These are phyloP conservation scores for Poterioochromonas sp. DNA, from an alignment of 352 stramenopile species.

Conservation along the genomic window DNA sequence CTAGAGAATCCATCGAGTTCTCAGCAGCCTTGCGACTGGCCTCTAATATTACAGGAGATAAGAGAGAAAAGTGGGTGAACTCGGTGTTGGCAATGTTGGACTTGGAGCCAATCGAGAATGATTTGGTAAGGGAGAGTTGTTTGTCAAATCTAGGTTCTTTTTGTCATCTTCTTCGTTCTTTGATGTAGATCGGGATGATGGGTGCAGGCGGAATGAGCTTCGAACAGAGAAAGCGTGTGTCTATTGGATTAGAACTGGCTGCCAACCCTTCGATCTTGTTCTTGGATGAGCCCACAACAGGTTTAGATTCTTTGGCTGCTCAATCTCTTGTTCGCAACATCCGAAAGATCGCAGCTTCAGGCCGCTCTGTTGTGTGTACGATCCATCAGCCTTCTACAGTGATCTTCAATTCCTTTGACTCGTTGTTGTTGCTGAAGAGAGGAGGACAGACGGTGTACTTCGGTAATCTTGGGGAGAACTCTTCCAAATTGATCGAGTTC, in stretches of 20 bases:
- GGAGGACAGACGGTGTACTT: conserved; percentile 76
- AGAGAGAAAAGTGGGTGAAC: conserved; percentile 39
- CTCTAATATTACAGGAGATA: conserved; percentile 19
- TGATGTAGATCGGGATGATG: conserved; percentile 49
- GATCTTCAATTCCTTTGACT: conserved; percentile 83
- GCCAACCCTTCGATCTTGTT: conserved; percentile 84
- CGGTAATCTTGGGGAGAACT: conserved; percentile 67
- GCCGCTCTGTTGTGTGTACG: conserved; percentile 70
- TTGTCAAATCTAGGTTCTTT: no score
- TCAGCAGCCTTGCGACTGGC: conserved; percentile 68
- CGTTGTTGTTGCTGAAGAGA: conserved; percentile 66
- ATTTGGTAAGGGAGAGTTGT: conserved; percentile 44
- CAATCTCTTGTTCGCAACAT: conserved; percentile 70
- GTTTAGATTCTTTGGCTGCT: conserved; percentile 63
- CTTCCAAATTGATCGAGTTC: conserved; percentile 69
- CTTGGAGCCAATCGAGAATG: conserved; percentile 48
- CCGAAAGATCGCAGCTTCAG: conserved; percentile 64
- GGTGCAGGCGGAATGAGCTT: conserved; percentile 62
- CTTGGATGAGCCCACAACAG: conserved; percentile 77
- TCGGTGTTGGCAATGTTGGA: conserved; percentile 44
- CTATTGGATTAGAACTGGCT: conserved; percentile 78
- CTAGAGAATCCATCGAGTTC: conserved; percentile 77
- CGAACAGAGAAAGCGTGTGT: conserved; percentile 80
- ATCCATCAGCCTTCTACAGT: conserved; percentile 59
- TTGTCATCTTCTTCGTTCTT: conserved; percentile 11